Conservation (phyloP, 768 basidiomycete genomes). For the Amylocystis lapponica region DNA sequence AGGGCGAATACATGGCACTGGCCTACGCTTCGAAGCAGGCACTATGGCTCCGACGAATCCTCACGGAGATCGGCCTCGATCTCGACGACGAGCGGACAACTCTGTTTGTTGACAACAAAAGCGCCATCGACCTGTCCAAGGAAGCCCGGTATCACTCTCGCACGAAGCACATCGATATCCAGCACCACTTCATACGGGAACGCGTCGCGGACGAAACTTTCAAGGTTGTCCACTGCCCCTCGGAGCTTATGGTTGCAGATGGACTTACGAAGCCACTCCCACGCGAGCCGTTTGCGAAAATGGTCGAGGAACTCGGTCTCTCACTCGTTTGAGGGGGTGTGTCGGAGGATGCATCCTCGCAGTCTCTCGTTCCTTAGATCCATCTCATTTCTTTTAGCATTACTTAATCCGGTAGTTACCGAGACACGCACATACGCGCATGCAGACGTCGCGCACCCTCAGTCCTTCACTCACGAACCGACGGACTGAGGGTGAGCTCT, state of each 20-base stretch:
- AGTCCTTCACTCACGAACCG: too few relatives aligned
- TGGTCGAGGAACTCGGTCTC: too few relatives aligned
- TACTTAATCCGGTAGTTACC: too few relatives aligned
- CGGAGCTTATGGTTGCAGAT: not conserved
- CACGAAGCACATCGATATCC: slow-evolving; percentile 27
- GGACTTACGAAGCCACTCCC: not conserved
- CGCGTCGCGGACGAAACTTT: not conserved
- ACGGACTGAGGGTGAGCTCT: too few relatives aligned
- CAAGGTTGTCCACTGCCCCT: not conserved
- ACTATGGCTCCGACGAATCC: slow-evolving; percentile 20
- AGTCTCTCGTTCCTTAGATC: too few relatives aligned
- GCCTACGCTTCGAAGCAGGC: slow-evolving; percentile 22
- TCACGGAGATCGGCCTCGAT: slow-evolving; percentile 15
- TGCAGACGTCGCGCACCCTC: too few relatives aligned
- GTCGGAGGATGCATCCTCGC: too few relatives aligned
- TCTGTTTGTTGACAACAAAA: slow-evolving; percentile 2
- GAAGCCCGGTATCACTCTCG: slow-evolving; percentile 4
- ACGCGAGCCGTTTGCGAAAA: too few relatives aligned
- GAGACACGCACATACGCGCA: too few relatives aligned
- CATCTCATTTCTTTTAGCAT: too few relatives aligned
- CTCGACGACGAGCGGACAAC: not conserved
- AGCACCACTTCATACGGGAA: slow-evolving; percentile 3
- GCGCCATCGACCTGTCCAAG: slow-evolving; percentile 7
- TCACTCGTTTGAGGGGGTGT: too few relatives aligned
- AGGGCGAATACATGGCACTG: slow-evolving; percentile 31